Conservation (phyloP, 805 yeast genomes). For the Yarrowia yakushimensis region DNA sequence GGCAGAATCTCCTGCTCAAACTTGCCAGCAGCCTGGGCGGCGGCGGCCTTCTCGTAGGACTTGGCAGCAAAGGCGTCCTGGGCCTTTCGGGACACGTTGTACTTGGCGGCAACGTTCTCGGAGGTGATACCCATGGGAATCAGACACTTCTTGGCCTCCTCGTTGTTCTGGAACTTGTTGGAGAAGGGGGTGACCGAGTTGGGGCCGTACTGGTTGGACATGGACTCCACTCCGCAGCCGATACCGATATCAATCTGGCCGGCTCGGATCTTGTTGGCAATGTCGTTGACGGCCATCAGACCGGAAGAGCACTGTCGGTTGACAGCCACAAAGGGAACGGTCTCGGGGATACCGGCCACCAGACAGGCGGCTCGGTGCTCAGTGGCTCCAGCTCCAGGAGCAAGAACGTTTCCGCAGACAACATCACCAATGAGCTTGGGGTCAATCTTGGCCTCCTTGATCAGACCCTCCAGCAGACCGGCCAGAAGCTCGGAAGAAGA, state of each 20-base stretch:
- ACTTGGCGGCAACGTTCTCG: slow-evolving; percentile 79
- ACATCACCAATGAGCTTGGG: slow-evolving; percentile 72
- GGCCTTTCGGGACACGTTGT: slow-evolving; percentile 56
- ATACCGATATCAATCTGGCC: slow-evolving; percentile 92
- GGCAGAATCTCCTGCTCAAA: slow-evolving; percentile 90
- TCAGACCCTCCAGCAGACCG: slow-evolving; percentile 58
- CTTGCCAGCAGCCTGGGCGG: slow-evolving; percentile 64
- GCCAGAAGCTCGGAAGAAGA: slow-evolving; percentile 74
- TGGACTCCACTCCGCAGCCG: slow-evolving; percentile 91
- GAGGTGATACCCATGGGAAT: slow-evolving; percentile 97
- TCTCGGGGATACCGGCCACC: slow-evolving; percentile 85
- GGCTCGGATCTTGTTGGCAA: slow-evolving; percentile 78
- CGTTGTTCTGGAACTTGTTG: slow-evolving; percentile 44
- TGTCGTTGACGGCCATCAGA: slow-evolving; percentile 80
- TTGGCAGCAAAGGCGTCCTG: slow-evolving; percentile 90
- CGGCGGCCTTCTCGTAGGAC: slow-evolving; percentile 80
- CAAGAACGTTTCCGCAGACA: slow-evolving; percentile 86
- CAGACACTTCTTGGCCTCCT: slow-evolving; percentile 66
- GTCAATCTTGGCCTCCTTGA: slow-evolving; percentile 51
- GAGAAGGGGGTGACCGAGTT: slow-evolving; percentile 63
- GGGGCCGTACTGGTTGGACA: slow-evolving; percentile 88
- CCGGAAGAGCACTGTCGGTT: slow-evolving; percentile 97
- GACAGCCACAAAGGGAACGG: slow-evolving; percentile 73
- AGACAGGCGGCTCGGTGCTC: slow-evolving; percentile 91
- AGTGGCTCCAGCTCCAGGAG: slow-evolving; percentile 89